Base-by-base conservation (phyloP, 441 rosid species). In the Mallotus japonicus region DNA sequence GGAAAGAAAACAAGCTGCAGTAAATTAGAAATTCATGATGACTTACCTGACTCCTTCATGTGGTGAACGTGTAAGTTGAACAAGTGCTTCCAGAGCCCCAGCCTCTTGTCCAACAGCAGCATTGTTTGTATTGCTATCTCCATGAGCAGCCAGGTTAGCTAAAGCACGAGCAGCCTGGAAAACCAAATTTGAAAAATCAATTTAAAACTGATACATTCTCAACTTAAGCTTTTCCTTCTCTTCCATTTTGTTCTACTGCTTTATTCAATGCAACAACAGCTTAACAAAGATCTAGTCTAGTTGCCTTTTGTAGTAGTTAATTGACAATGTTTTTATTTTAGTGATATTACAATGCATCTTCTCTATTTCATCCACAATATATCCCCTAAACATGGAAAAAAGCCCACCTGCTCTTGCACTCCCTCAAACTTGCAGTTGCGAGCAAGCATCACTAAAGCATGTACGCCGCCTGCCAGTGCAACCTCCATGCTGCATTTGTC, bases 61-160 rank as follows among this genome's bases (percentile, higher is more conserved):
- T 55, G 84, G 93, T 22, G 97, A 89, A 67, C 86, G 84, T 14
- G 95, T 91, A 58, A 92, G 95, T 78, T 90, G 95, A 75, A 95
- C 96, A 70, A 95, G 91, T 57, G 98, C 97, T 85, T 95, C 97
- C 22, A 95, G 89, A 71, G 98, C 98, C 74, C 98, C 98, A 69
- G 84, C 86, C 81, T 95, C 99, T 85, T 88, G 91, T 76, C 99
- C 99, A 79, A 95, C 96, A 19, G 96, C 97, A 77, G 98, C 89
- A 84, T 95, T 92, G 68, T 92, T 92, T 61, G 84, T 87, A 72
- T 95, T 95, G 82, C 95, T 95, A 79, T 91, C 99, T 78, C 99
- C 97, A 81, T 95, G 99, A 85, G 99, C 98, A 84, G 99, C 99
- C 83, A 92, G 82, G 76, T 95, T 95, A 76, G 98, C 98, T 77